These are phyloP conservation scores for Venturia nashicola DNA, from an alignment of 2,329 filamentous ascomycete genomes.

Conservation along the genomic window DNA sequence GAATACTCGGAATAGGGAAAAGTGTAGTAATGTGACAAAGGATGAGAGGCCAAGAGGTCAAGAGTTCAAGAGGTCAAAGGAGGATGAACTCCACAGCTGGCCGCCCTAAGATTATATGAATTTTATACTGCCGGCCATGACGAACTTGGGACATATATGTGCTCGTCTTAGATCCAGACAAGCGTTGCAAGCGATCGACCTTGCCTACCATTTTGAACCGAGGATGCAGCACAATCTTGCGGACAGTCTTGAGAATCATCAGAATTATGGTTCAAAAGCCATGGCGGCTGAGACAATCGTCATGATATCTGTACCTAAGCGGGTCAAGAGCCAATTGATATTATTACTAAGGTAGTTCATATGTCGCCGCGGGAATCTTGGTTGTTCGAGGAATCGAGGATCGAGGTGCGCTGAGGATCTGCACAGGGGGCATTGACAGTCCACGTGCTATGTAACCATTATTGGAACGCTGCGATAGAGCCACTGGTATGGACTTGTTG, in stretches of 20 bases:
- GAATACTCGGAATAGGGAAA: not conserved
- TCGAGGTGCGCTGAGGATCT: not conserved
- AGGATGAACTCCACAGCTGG: not conserved
- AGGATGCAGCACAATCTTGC: not conserved
- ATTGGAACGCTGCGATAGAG: not conserved
- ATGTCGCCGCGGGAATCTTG: not conserved
- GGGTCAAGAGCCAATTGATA: not conserved
- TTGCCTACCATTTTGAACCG: not conserved
- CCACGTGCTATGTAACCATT: not conserved
- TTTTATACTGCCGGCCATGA: not conserved
- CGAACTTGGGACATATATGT: not conserved
- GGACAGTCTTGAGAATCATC: not conserved
- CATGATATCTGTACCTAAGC: not conserved
- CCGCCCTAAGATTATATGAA: not conserved
- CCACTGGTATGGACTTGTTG: not conserved
- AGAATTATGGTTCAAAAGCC: not conserved
- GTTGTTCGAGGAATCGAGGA: too few species aligned
- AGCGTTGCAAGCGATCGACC: not conserved
- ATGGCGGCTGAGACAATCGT: not conserved
- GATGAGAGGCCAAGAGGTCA: not conserved
- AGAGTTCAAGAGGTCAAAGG: not conserved
- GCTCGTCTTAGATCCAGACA: not conserved
- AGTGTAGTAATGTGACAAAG: not conserved
- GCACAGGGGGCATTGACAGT: not conserved
- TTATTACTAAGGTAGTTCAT: too few species aligned